Base-by-base conservation (phyloP, 2,329 filamentous ascomycete genomes). In the Knufia fluminis region DNA sequence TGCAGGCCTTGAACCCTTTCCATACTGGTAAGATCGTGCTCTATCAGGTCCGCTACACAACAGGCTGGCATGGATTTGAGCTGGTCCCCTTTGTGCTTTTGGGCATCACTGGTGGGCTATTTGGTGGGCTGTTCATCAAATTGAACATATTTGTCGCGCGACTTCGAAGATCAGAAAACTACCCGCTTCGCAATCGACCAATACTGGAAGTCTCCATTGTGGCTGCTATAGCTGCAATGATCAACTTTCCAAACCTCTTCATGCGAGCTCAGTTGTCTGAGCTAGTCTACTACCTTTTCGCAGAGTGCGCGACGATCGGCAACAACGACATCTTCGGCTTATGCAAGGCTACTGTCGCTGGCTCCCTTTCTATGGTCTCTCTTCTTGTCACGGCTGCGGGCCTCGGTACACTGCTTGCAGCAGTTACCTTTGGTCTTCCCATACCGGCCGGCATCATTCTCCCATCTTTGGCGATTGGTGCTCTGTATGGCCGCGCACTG, bases 211-310 rank as follows among this genome's bases (percentile, higher is more conserved):
- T 97, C 8, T 70, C 84, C 19, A 67, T 81, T n/a, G 80, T 95
- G 20, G 82, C 91, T 3, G 71, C 90, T 36, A 63, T 95, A 19
- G 95, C 90, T 1, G 88, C 91, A 1, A 65, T 97, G 39, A 79
- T 97, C 67, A 96, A 95, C 71, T 98, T 89, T 60, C 92, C 92
- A 9, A 94, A 96, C 68, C 83, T 89, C 49, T 97, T 96, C 67
- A 94, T 97, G 84, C 85, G 92, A 58, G 85, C 89, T 2, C 91
- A 97, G 64, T 80, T 86, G 19, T 90, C 89, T 0, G 88, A 96
- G 64, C 80, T 98, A 2, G 90, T 97, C 14, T 90, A 90, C 54
- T 85, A 84, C 50, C 79, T 98, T 23, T 97, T 98, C 64, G 81
- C 88, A 7, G 91, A 98, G 68, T 98, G 92, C 66, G 82, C 82